Conservation (phyloP, 345 rosid species). For the Bretschneidera sinensis region DNA sequence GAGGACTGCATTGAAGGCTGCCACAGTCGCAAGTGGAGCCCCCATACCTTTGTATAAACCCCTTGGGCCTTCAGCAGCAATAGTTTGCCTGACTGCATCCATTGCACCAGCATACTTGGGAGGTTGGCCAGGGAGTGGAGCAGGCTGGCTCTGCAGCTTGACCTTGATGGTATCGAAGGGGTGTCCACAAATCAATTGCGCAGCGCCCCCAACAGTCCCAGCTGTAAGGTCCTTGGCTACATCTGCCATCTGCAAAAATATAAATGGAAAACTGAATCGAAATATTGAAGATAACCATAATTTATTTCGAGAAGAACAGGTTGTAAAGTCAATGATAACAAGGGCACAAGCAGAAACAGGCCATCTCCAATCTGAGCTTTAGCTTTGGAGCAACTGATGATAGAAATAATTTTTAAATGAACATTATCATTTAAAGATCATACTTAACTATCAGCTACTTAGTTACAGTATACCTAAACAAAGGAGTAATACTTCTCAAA, state of each 20-base stretch:
- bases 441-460: too few species aligned
- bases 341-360: too few species aligned
- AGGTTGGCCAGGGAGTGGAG: constrained; percentile 74
- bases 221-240: constrained; percentile 80
- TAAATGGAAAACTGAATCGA: background rate
- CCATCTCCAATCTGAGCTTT: too few species aligned
- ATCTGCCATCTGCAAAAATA: constrained; percentile 70
- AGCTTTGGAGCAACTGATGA: too few species aligned
- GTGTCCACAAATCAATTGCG: constrained; percentile 83
- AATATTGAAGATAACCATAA: background rate
- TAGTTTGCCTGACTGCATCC: constrained; percentile 81
- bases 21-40: constrained; percentile 97
- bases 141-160: constrained; percentile 97
- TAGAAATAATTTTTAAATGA: too few species aligned
- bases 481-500: too few species aligned
- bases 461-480: too few species aligned
- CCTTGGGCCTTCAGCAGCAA: constrained; percentile 87
- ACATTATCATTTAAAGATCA: too few species aligned
- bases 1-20: constrained; percentile 92
- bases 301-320: too few species aligned
- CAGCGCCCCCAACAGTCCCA: constrained; percentile 96
- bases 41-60: constrained; percentile 99
- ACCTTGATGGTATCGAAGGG: constrained; percentile 99
- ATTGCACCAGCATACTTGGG: constrained; percentile 74
- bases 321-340: too few species aligned